Evolutionary conservation across 2,329 filamentous ascomycete species (phyloP).

Genomic region (Endoconidiophora polonica): DNA sequence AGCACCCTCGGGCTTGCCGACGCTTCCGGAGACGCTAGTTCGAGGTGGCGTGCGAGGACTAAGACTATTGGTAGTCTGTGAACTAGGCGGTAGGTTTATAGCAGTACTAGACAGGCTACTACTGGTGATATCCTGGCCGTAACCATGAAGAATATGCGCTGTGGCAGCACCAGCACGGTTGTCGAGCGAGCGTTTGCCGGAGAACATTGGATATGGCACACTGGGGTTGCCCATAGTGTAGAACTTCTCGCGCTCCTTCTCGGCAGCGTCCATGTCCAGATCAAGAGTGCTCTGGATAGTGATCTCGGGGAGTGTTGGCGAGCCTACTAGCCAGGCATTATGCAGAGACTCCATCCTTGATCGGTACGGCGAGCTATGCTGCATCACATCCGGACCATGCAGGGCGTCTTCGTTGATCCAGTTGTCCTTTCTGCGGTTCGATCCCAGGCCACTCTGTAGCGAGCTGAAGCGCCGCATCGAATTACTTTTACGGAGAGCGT

Average conservation of each 20-base stretch:
- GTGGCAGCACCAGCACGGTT: neutral
- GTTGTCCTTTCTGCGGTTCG: neutral
- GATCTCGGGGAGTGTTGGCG: constrained; percentile 9
- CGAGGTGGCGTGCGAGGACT: constrained; percentile 2
- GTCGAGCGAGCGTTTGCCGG: neutral
- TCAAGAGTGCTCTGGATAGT: neutral
- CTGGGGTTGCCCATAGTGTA: constrained; percentile 1
- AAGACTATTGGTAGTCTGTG: neutral
- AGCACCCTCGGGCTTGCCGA: constrained; percentile 14
- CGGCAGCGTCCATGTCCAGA: neutral
- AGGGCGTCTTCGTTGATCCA: constrained; percentile 10
- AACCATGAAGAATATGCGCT: neutral
- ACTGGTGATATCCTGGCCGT: neutral
- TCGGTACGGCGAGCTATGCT: neutral
- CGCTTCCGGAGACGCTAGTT: neutral
- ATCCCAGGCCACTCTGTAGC: neutral
- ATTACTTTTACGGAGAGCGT: neutral
- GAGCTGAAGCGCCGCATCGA: neutral
- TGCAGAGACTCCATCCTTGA: neutral
- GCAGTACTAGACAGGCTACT: neutral
- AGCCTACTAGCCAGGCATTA: constrained; percentile 3
- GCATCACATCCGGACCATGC: neutral
- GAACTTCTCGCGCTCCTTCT: constrained; percentile 8
- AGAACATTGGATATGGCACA: constrained; percentile 9
- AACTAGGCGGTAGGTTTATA: no score